Evolutionary conservation across 78 protist genomes (phyloP), one percentile per base, ranked within the genome.

Genomic region (Chrysochromulina parva): DNA sequence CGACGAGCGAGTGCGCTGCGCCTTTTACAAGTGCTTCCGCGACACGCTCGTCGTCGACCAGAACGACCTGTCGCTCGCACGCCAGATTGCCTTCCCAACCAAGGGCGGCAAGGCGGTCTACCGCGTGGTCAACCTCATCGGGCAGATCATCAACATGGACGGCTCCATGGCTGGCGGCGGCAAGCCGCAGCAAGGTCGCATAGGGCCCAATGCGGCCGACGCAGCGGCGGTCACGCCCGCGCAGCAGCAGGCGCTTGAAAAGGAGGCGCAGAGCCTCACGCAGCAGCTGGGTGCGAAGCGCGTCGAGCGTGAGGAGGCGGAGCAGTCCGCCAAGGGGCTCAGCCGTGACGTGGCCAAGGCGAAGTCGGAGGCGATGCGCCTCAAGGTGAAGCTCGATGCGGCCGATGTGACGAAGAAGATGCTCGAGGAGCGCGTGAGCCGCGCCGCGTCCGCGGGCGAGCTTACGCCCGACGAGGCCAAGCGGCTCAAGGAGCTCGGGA

Each of bases 131-230:
- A 98, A 99, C 10, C 90, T 97, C 20, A 93, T 54, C 22, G 99
- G 99, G 24, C 91, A 95, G 47, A 86, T 99, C 53, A 95, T 99
- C 88, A 99, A 99, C 67, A 28, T 92, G 10, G 67, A 95, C 57
- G 99, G 99, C 24, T 95, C 99, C 28, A 99, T 99, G 99, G 88
- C 97, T 28, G 99, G 99, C 38, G 99, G 99, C 48, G 78, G 20
- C 54, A 57, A 71, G 48, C 95, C 91, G 17, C 26, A 6, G 52
- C 88, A 93, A 1, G 97, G 99, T 67, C 94, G 94, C 80, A 96
- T 96, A 96, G 24, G 52, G 28, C 1, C 24, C 50, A 6, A 7
- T 55, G 53, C 28, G 28, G 89, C 47, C 24, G 69, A 13, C 54
- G 71, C 7, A 20, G 71, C 54, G 20, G 90, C 0, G 67, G 59